A percentile compares a stretch with the other conserved stretches of the same genome.
phyloP scores from a whole-genome alignment of 2,329 filamentous ascomycete genomes.

The Aschersonia sp. region DNA sequence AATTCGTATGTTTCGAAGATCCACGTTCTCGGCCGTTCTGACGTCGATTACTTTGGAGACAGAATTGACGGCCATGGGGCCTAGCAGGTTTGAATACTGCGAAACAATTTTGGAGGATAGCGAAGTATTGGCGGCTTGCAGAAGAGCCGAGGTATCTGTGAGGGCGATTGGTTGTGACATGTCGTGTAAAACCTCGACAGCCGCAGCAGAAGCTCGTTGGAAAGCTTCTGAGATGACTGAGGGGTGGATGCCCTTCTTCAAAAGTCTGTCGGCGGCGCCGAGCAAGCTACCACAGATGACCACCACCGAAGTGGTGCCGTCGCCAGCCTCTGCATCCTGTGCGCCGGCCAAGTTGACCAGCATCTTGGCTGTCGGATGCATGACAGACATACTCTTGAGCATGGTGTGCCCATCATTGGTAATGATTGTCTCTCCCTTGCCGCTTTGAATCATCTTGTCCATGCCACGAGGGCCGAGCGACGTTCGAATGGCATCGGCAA shows the following conservation, averaged over 20 bases:
- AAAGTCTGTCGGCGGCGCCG: constrained; percentile 80
- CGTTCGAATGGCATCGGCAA: constrained; percentile 93
- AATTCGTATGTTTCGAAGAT: constrained; percentile 90
- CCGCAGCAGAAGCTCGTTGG: constrained; percentile 80
- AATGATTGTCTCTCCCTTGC: constrained; percentile 95
- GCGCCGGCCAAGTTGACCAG: constrained; percentile 92
- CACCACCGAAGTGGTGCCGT: constrained; percentile 95
- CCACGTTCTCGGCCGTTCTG: constrained; percentile 91
- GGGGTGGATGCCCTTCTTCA: constrained; percentile 90
- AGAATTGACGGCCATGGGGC: constrained; percentile 96
- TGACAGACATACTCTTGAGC: constrained; percentile 96
- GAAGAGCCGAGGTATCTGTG: constrained; percentile 72
- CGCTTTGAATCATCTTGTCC: constrained; percentile 99
- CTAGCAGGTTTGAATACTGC: constrained; percentile 86
- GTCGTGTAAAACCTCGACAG: constrained; percentile 79
- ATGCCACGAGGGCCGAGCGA: constrained; percentile 93
- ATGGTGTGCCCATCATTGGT: constrained; percentile 99
- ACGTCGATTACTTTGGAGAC: constrained; percentile 92
- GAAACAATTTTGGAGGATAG: constrained; percentile 98
- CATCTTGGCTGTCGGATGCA: constrained; percentile 99
- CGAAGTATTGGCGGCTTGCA: constrained; percentile 94
- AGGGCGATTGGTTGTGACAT: constrained; percentile 94
- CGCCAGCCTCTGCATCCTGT: constrained; percentile 95
- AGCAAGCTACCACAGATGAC: constrained; percentile 94
- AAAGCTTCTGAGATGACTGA: constrained; percentile 97